Percentiles rank a stretch among this genome's conserved stretches.
These are phyloP conservation scores for Cucurbitaria berberidis DNA, from an alignment of 2,329 filamentous ascomycete genomes.

Conservation along the genomic window DNA sequence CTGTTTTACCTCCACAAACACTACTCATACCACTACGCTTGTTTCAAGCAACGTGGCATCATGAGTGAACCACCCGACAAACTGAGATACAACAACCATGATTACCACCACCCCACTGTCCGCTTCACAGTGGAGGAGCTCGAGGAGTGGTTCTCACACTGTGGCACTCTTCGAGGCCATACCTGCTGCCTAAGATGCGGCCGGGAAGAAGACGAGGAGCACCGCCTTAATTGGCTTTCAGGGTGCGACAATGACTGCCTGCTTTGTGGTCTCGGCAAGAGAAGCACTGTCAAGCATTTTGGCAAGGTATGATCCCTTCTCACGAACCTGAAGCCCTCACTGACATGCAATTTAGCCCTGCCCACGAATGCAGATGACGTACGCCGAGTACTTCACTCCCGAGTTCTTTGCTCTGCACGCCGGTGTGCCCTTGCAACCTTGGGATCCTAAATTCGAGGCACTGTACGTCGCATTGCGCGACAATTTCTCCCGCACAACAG, in stretches of 20 bases:
- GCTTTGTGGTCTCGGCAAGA: not conserved
- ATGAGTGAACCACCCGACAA: not conserved
- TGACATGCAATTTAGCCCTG: not conserved
- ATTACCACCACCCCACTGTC: not conserved
- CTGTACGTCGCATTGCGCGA: not conserved
- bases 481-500: not conserved
- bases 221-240: not conserved
- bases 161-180: not conserved
- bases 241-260: not conserved
- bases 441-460: not conserved
- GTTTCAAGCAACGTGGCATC: not conserved
- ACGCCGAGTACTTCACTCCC: not conserved
- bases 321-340: not conserved
- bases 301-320: no score
- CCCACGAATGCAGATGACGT: not conserved
- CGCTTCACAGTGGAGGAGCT: not conserved
- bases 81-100: not conserved
- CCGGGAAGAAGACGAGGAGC: not conserved
- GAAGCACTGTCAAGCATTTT: no score
- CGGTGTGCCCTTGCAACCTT: not conserved
- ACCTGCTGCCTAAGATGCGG: not conserved
- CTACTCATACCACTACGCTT: not conserved
- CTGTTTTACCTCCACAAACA: no score
- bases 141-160: not conserved
- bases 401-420: not conserved